A percentile compares a stretch with the other conserved stretches of the same genome.
Evolutionary conservation across 805 yeast genomes (phyloP).

Genomic region (Diddensiella caesifluorescens): DNA sequence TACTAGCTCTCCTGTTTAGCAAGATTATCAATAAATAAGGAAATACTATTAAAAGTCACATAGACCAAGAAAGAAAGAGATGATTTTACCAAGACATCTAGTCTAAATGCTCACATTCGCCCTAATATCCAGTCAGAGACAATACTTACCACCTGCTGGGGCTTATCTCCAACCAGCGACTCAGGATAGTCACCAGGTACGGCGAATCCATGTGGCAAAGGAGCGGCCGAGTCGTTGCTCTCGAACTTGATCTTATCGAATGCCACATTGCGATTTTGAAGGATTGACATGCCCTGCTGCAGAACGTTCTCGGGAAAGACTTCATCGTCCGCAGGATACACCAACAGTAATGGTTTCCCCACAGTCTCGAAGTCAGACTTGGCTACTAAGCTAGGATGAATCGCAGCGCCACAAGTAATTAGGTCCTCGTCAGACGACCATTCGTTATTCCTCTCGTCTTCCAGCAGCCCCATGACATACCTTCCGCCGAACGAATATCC

Average conservation of each 20-base stretch:
- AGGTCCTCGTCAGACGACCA: constrained; percentile 26
- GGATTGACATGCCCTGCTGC: constrained; percentile 17
- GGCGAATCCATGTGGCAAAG: constrained; percentile 41
- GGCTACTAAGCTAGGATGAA: constrained; percentile 30
- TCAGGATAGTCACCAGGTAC: constrained; percentile 38
- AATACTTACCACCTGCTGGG: constrained; percentile 23
- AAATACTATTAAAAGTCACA: no score
- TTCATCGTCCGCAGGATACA: constrained; percentile 26
- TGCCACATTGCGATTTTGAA: constrained; percentile 17
- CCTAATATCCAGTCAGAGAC: constrained; percentile 16
- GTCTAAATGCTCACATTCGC: constrained; percentile 8
- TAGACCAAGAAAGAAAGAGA: no score
- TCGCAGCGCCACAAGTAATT: constrained; percentile 26
- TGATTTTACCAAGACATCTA: no score
- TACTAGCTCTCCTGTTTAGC: no score
- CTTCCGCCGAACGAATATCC: constrained; percentile 34
- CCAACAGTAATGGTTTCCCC: constrained; percentile 26
- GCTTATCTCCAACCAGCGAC: constrained; percentile 31
- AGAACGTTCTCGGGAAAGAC: constrained; percentile 24
- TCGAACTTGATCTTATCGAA: constrained; percentile 18
- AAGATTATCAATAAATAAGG: no score
- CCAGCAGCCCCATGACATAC: constrained; percentile 29
- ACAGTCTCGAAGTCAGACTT: constrained; percentile 26
- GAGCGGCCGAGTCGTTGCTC: constrained; percentile 24
- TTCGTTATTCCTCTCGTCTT: constrained; percentile 21